Conservation (phyloP, 2,329 filamentous ascomycete species). For the Aspergillus oerlinghausenensis region DNA sequence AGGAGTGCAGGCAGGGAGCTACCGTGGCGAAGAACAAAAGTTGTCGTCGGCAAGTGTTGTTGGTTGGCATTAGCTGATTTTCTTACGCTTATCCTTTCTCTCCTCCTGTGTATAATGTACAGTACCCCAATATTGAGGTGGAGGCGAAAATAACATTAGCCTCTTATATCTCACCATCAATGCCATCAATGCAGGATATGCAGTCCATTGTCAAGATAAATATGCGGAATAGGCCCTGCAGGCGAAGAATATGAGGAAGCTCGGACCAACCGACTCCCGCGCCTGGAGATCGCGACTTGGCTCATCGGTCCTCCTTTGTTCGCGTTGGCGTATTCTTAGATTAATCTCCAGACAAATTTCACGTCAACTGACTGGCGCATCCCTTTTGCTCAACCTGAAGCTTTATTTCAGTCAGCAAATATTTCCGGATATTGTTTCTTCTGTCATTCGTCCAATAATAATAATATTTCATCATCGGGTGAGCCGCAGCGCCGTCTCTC, state of each 20-base stretch:
- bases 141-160: neutral
- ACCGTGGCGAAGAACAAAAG: neutral
- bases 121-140: conserved; percentile 9
- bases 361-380: neutral
- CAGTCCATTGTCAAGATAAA: neutral
- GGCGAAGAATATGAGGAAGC: conserved; percentile 22
- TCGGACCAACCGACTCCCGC: conserved; percentile 27
- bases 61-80: neutral
- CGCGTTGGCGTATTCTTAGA: conserved; percentile 9
- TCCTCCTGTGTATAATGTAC: conserved; percentile 11
- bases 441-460: neutral
- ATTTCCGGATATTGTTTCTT: neutral
- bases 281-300: conserved; percentile 37
- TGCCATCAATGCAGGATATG: neutral
- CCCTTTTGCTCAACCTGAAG: neutral
- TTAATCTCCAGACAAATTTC: conserved; percentile 5
- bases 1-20: neutral
- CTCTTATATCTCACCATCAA: neutral
- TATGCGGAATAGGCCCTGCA: neutral
- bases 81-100: neutral
- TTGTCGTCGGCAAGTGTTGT: neutral
- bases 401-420: neutral
- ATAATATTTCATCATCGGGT: conserved; percentile 5
- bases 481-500: conserved; percentile 9
- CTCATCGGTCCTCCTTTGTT: conserved; percentile 14